Conservation (phyloP, 306 rosid genomes). For the Styphnolobium japonicum region DNA sequence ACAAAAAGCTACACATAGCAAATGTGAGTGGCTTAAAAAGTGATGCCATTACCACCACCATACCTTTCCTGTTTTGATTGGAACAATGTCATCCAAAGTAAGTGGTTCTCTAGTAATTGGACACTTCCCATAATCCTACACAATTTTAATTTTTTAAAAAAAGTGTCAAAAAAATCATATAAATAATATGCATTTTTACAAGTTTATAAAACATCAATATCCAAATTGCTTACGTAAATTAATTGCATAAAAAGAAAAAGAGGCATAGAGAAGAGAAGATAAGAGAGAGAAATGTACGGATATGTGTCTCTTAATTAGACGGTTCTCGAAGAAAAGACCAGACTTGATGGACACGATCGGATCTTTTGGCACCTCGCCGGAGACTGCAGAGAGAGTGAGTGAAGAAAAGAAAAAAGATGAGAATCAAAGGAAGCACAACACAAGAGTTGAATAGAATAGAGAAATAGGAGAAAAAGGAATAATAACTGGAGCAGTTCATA, state of each 20-base stretch:
- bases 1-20: background rate
- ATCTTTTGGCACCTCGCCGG: constrained; percentile 99
- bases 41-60: constrained; percentile 9
- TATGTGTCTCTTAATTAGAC: constrained; percentile 83
- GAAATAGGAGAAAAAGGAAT: no score
- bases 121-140: constrained; percentile 94
- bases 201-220: background rate
- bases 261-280: no score
- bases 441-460: no score
- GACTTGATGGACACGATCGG: constrained; percentile 85
- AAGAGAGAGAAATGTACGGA: constrained; percentile 40
- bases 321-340: constrained; percentile 85
- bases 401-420: no score
- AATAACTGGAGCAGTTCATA: no score
- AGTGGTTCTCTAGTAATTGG: constrained; percentile 93
- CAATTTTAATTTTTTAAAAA: constrained; percentile 10
- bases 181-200: background rate
- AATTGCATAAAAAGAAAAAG: no score
- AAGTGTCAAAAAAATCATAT: constrained; percentile 17
- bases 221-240: no score
- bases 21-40: background rate
- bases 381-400: no score
- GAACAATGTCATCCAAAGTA: constrained; percentile 71
- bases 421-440: no score
- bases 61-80: constrained; percentile 91